A percentile compares a stretch with the other conserved stretches of the same genome.
These are phyloP conservation scores for Mollisia scopiformis DNA, from an alignment of 2,329 filamentous ascomycete genomes.

Conservation along the genomic window DNA sequence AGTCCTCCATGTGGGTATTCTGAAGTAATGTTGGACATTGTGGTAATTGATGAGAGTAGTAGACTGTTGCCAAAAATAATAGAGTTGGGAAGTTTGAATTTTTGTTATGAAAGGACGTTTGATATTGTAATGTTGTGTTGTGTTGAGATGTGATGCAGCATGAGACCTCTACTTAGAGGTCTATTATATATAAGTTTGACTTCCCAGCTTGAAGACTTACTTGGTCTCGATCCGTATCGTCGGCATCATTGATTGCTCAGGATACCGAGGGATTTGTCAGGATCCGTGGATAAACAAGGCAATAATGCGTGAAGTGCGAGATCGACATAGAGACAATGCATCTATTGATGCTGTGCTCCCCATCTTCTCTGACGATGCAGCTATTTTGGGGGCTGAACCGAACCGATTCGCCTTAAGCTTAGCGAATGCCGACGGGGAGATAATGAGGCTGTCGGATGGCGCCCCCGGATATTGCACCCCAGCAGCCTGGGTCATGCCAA, in stretches of 20 bases:
- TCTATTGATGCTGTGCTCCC: neutral
- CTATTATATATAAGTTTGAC: neutral
- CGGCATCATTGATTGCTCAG: neutral
- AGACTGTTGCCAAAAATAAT: neutral
- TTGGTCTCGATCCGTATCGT: neutral
- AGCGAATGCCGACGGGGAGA: neutral
- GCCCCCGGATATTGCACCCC: neutral
- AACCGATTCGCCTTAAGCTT: neutral
- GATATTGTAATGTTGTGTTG: neutral
- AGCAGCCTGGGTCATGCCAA: no score
- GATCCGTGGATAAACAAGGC: neutral
- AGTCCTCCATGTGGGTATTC: conserved; percentile 4
- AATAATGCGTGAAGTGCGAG: neutral
- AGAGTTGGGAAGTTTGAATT: neutral
- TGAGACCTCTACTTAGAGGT: neutral
- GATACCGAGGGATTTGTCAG: neutral
- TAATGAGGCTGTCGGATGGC: no score
- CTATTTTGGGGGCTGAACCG: neutral
- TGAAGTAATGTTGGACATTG: neutral
- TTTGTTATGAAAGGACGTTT: no score
- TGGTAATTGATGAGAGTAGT: neutral
- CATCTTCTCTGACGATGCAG: neutral
- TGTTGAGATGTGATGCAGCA: neutral
- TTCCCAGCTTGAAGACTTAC: neutral
- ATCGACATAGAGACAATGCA: neutral